phyloP scores from a whole-genome alignment of 495 filamentous ascomycete species.

The Bombardia bombarda region DNA sequence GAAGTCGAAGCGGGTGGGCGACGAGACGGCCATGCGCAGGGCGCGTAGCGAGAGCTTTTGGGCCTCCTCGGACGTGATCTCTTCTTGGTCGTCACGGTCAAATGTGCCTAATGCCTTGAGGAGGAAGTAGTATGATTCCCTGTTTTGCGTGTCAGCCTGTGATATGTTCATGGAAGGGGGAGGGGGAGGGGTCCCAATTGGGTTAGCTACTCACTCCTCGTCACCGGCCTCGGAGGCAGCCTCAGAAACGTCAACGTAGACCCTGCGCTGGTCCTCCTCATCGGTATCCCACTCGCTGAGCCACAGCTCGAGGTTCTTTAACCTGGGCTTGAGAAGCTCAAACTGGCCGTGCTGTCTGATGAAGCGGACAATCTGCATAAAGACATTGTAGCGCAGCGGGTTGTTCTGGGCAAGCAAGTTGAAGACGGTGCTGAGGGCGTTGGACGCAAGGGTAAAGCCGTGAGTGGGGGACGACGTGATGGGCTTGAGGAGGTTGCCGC shows the following conservation, averaged over 20 bases:
- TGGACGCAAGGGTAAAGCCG: slow-evolving; percentile 75
- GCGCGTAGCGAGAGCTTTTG: slow-evolving; percentile 78
- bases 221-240: slow-evolving; percentile 70
- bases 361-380: slow-evolving; percentile 73
- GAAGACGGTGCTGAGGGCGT: slow-evolving; percentile 89
- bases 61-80: slow-evolving; percentile 60
- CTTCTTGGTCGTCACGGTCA: slow-evolving; percentile 49
- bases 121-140: slow-evolving; percentile 71
- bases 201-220: slow-evolving; percentile 45
- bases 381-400: slow-evolving; percentile 78
- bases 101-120: slow-evolving; percentile 78
- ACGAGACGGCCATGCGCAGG: slow-evolving; percentile 69
- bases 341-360: slow-evolving; percentile 65
- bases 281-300: slow-evolving; percentile 75
- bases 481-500: slow-evolving; percentile 77
- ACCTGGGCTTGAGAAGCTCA: slow-evolving; percentile 69
- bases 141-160: no score
- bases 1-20: slow-evolving; percentile 81
- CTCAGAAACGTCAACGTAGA: slow-evolving; percentile 72
- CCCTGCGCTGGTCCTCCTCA: slow-evolving; percentile 68
- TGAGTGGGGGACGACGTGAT: slow-evolving; percentile 77
- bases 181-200: background rate
- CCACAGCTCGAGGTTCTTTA: slow-evolving; percentile 76
- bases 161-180: no score
- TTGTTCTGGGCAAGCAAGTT: slow-evolving; percentile 75